phyloP scores from a whole-genome alignment of 2,329 filamentous ascomycete species.

The Rhexocercosporidium sp. region DNA sequence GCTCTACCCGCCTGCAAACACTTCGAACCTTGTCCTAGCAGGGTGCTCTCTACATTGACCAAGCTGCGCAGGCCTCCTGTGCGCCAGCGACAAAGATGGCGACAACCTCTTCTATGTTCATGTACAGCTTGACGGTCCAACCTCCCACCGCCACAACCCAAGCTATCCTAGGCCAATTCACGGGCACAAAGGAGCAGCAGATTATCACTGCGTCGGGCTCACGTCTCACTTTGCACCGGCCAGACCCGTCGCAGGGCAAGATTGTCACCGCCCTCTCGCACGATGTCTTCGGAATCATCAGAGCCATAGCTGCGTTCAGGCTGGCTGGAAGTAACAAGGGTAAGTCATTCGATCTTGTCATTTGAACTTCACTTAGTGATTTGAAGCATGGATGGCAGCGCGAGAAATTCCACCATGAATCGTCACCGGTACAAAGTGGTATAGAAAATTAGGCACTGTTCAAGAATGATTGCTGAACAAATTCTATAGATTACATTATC shows the following conservation, averaged over 20 bases:
- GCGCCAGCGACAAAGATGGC: slow-evolving; percentile 67
- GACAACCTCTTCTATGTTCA: slow-evolving; percentile 97
- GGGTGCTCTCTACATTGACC: slow-evolving; percentile 2
- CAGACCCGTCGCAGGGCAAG: slow-evolving; percentile 84
- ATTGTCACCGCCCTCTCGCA: slow-evolving; percentile 86
- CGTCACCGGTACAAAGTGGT: slow-evolving; percentile 26
- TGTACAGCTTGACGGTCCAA: slow-evolving; percentile 97
- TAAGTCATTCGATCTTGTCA: slow-evolving; percentile 60
- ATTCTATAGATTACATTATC: slow-evolving; percentile 83
- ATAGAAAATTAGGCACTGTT: slow-evolving; percentile 18
- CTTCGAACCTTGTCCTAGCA: not conserved
- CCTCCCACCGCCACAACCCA: slow-evolving; percentile 87
- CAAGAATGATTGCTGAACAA: slow-evolving; percentile 37
- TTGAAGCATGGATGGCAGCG: slow-evolving; percentile 64
- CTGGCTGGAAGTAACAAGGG: slow-evolving; percentile 95
- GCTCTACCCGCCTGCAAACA: slow-evolving; percentile 22
- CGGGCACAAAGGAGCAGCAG: slow-evolving; percentile 95
- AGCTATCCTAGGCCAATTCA: slow-evolving; percentile 93
- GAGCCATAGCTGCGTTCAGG: slow-evolving; percentile 85
- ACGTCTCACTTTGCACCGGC: slow-evolving; percentile 83
- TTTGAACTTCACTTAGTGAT: slow-evolving; percentile 73
- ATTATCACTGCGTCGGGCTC: slow-evolving; percentile 94
- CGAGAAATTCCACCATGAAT: slow-evolving; percentile 41
- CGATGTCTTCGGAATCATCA: slow-evolving; percentile 95
- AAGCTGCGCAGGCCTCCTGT: slow-evolving; percentile 40